Evolutionary conservation across 495 filamentous ascomycete species (phyloP).

Genomic region (Aspergillus ostianus): DNA sequence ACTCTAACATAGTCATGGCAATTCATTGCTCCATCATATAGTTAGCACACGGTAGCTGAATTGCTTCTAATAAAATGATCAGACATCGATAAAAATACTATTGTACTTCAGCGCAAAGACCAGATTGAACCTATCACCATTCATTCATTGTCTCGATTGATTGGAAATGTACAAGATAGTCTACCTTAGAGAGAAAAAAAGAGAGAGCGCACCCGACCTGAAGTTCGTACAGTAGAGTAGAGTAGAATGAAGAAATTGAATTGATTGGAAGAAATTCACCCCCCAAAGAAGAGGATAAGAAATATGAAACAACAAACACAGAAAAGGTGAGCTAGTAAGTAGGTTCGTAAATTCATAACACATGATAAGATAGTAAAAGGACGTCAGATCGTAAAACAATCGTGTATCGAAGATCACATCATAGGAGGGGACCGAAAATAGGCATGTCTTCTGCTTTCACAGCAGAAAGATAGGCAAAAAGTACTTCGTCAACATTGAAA

Average conservation of each 20-base stretch:
- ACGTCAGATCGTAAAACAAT: not conserved
- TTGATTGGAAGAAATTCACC: not conserved
- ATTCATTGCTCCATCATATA: too few species aligned
- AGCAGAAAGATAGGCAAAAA: not conserved
- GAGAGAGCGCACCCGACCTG: not conserved
- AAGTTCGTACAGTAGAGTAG: not conserved
- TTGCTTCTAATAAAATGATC: too few species aligned
- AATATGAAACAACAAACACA: not conserved
- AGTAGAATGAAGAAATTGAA: not conserved
- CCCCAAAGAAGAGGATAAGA: not conserved
- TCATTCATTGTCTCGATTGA: not conserved
- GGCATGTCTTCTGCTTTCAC: not conserved
- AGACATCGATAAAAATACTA: too few species aligned
- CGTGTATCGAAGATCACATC: not conserved
- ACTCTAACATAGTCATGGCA: too few species aligned
- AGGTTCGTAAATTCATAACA: not conserved
- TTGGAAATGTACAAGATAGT: not conserved
- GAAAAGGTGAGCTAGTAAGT: not conserved
- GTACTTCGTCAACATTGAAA: not conserved
- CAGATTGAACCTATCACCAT: not conserved
- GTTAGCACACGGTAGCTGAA: too few species aligned
- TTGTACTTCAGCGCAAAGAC: not conserved
- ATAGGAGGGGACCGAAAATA: not conserved
- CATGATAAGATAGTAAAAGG: not conserved
- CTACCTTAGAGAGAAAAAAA: not conserved